Base-by-base conservation (phyloP, 257 asterid species). In the Lycium barbarum region DNA sequence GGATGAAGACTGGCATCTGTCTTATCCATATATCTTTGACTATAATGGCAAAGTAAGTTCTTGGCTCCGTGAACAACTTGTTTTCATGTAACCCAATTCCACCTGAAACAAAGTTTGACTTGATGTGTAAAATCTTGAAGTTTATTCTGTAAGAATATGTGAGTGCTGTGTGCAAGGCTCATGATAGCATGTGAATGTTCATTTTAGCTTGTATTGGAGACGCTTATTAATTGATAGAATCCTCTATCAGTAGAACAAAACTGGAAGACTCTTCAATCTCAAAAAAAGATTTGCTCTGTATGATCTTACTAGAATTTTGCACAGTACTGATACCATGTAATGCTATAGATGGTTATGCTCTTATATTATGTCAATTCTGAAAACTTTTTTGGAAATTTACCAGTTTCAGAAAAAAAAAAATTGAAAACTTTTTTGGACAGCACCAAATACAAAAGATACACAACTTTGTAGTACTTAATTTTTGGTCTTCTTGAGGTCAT, bases 1-100 rank as follows among this genome's bases (percentile, higher is more conserved):
- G 17, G 98, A 97, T 80, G 98, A 95, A 86, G 95, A 91, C 84
- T 97, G 99, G 98, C 99, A 97, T 92, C 98, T 97, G 51, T 97
- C 99, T 22, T 95, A 91, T 91, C 98, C 99, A 0, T 95, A 93
- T 51, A 95, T 95, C 85, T 97, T 97, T 63, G 95, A 97, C 82
- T 90, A 93, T 91, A 88, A 94, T 20, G 94, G 97, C 88, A 93
- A 90, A 84, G 99, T 96, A 93, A 93, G 95, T 80, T 79, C 79
- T 83, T 81, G 36, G 70, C 81, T 82, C 18, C 17, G 36, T 26
- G n/a, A 84, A 53, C 54, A 17, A 40, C 47, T 76, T 65, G 47
- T 26, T 8, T 14, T 78, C 65, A 4, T 33, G 18, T 53, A 76
- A 22, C 14, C 51, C 82, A 51, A 76, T 51, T 51, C 26, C 82